Evolutionary conservation across 352 stramenopile species (phyloP), one percentile per base, ranked within the genome.

Genomic region (Thraustochytrium sp.): DNA sequence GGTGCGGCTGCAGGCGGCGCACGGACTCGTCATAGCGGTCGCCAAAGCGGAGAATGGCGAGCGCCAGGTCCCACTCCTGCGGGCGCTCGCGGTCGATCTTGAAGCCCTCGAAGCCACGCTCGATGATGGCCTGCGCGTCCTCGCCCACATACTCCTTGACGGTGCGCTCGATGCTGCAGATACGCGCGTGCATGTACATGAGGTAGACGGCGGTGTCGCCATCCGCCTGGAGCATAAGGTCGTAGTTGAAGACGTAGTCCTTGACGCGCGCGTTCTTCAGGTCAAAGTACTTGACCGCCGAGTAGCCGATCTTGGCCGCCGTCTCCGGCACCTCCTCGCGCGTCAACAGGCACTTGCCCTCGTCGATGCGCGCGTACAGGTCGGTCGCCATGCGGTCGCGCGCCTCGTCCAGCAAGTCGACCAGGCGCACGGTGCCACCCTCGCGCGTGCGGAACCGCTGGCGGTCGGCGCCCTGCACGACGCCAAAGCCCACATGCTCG

Each of bases 211-310:
- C 97, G 59, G 97, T 99, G 89, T 99, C 97, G 36, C 97, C 97
- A 85, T 97, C 98, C 3, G 95, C 98, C 86, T 97, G 96, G 46
- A 99, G 92, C 97, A 99, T 99, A 83, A 93, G 91, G 90, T 99
- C 97, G 86, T 99, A 99, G 83, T 92, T 97, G 88, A 99, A 99
- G 72, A 96, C 92, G 90, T 99, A 99, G 87, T 98, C 98, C 76
- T 94, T 98, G 49, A 94, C 96, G 18, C 96, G 96, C 86, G 97
- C 97, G 86, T 98, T 93, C 74, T 95, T 93, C 78, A 99, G 90
- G 88, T 99, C 97, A 89, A 98, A 99, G 90, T 99, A 99, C 91
- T 99, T 99, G 75, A 99, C 96, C 18, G 96, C 97, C 68, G 96
- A 96, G 87, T 99, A 99, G 72, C 97, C 97, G 80, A 99, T 94